Evolutionary conservation across 768 basidiomycete genomes (phyloP).

Genomic region (Porphyrellus cyaneotinctus): DNA sequence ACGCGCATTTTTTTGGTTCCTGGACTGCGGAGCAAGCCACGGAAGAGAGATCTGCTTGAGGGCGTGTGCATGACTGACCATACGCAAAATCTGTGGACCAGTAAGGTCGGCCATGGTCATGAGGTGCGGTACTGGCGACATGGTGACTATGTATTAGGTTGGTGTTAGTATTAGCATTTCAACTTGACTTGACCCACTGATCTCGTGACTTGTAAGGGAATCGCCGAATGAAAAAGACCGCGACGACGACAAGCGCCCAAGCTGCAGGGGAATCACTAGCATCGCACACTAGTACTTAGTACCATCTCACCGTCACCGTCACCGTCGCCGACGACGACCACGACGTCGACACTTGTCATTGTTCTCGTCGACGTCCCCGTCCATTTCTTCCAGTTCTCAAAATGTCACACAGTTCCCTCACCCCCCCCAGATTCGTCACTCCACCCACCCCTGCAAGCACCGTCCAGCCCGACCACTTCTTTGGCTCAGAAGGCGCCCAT

Average conservation of each 20-base stretch:
- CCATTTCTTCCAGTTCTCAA: slow-evolving; percentile 3
- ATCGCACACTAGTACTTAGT: neutral
- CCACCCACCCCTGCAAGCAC: slow-evolving; percentile 38
- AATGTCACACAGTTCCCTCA: slow-evolving; percentile 28
- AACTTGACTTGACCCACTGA: no score
- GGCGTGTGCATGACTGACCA: slow-evolving; percentile 59
- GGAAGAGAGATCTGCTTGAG: slow-evolving; percentile 63
- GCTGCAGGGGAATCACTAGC: neutral
- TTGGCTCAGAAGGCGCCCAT: slow-evolving; percentile 46
- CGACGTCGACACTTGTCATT: slow-evolving; percentile 1
- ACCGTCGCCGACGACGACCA: slow-evolving; percentile 8
- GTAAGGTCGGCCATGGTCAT: slow-evolving; percentile 88
- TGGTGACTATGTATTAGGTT: slow-evolving; percentile 7
- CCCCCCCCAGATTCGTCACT: slow-evolving; percentile 49
- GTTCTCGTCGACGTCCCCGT: neutral
- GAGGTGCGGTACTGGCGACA: slow-evolving; percentile 56
- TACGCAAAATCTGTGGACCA: slow-evolving; percentile 62
- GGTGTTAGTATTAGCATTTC: no score
- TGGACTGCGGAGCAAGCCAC: slow-evolving; percentile 56
- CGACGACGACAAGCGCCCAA: slow-evolving; percentile 10
- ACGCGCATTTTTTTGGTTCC: slow-evolving; percentile 29
- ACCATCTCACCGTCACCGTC: neutral
- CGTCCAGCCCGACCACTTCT: slow-evolving; percentile 82
- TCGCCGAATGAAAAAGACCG: slow-evolving; percentile 5
- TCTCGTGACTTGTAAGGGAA: neutral